phyloP scores from a whole-genome alignment of 2,329 filamentous ascomycete species.

The Lecanicillium sp. region DNA sequence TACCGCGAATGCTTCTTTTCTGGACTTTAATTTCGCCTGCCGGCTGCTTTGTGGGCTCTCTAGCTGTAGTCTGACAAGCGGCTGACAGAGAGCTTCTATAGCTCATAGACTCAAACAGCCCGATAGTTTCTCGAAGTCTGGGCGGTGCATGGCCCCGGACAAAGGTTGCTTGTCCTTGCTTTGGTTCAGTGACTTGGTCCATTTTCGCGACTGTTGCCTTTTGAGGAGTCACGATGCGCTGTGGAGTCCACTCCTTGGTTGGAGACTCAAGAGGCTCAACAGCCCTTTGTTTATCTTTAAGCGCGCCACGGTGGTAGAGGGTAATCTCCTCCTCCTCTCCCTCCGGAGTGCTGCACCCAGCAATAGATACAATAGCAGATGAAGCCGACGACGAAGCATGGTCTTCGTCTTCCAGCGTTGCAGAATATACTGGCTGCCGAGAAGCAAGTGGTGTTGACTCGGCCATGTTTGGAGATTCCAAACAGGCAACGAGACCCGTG shows the following conservation, averaged over 20 bases:
- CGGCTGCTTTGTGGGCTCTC: background rate
- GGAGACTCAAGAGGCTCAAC: background rate
- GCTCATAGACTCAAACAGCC: constrained; percentile 20
- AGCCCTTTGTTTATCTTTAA: too few relatives aligned
- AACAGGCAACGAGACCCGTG: too few relatives aligned
- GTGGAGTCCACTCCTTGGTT: constrained; percentile 3
- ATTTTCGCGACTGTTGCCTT: constrained; percentile 2
- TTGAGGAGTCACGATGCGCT: constrained; percentile 7
- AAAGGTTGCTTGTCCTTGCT: constrained; percentile 4
- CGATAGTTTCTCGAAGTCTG: constrained; percentile 17
- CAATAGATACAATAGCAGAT: too few relatives aligned
- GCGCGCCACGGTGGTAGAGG: too few relatives aligned
- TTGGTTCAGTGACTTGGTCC: background rate
- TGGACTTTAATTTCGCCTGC: background rate
- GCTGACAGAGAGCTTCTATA: background rate
- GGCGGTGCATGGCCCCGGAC: background rate
- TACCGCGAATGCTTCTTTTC: background rate
- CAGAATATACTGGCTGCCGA: too few relatives aligned
- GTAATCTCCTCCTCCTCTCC: too few relatives aligned
- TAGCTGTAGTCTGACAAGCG: background rate
- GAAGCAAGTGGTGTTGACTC: too few relatives aligned
- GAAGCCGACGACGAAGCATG: too few relatives aligned
- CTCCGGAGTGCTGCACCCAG: too few relatives aligned
- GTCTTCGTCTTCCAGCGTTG: too few relatives aligned
- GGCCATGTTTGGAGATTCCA: too few relatives aligned